phyloP scores from a whole-genome alignment of 2,329 filamentous ascomycete genomes.

The Venturia aucupariae region DNA sequence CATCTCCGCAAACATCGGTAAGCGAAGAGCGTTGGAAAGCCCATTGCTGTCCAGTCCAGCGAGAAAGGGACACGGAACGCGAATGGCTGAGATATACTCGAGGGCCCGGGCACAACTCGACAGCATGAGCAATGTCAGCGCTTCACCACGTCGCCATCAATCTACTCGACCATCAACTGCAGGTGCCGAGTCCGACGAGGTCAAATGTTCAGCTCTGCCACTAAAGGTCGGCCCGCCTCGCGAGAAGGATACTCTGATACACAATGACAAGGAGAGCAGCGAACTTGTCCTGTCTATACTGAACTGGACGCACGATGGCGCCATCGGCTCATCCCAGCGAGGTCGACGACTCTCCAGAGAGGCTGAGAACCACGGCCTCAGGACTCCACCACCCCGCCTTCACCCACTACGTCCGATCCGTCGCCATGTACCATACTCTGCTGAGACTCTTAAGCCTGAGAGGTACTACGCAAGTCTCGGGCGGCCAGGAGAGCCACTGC shows the following conservation, averaged over 20 bases:
- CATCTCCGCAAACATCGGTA: slow-evolving; percentile 1
- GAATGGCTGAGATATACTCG: slow-evolving; percentile 3
- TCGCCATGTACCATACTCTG: not conserved
- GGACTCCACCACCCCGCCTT: not conserved
- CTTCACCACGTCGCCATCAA: not conserved
- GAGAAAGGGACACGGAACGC: not conserved
- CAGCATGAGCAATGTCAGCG: not conserved
- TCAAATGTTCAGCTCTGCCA: not conserved
- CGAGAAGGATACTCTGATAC: not conserved
- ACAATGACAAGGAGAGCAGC: not conserved
- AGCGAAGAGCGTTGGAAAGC: not conserved
- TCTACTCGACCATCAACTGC: not conserved
- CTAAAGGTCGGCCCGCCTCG: not conserved
- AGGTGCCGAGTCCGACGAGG: not conserved
- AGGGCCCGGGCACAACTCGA: not conserved
- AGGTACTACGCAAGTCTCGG: not conserved
- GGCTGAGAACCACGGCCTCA: not conserved
- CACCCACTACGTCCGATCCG: not conserved
- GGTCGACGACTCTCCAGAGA: not conserved
- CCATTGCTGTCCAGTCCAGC: slow-evolving; percentile 8
- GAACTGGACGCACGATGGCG: not conserved
- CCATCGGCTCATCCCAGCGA: not conserved
- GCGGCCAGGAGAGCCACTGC: not conserved
- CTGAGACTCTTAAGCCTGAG: not conserved
- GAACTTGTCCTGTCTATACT: not conserved